A percentile compares a stretch with the other conserved stretches of the same genome.
phyloP scores from a whole-genome alignment of 768 basidiomycete genomes.

The Mycena leptocephala region DNA sequence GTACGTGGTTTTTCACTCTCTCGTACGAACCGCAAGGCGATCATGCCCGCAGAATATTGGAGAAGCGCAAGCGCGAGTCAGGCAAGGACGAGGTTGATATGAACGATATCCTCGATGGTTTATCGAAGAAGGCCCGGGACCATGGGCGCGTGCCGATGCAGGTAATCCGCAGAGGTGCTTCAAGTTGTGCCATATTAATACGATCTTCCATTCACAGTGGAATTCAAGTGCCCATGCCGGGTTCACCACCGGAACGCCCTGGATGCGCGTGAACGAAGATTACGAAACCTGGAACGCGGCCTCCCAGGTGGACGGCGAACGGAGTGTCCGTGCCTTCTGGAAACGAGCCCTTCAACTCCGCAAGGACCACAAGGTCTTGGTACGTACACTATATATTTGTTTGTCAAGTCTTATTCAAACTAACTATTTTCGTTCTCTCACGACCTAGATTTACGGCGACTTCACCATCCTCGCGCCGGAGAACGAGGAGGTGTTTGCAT shows the following conservation, averaged over 20 bases:
- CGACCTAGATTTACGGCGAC: constrained; percentile 70
- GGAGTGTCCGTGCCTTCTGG: constrained; percentile 71
- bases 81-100: constrained; percentile 66
- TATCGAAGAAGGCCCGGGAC: constrained; percentile 78
- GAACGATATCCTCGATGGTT: constrained; percentile 70
- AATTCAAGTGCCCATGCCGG: constrained; percentile 68
- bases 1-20: constrained; percentile 54
- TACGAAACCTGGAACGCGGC: constrained; percentile 71
- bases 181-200: no score
- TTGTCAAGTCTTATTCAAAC: not conserved
- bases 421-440: no score
- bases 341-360: no score
- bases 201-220: constrained; percentile 67
- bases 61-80: no score
- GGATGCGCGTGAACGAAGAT: constrained; percentile 86
- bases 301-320: constrained; percentile 60
- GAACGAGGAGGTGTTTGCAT: constrained; percentile 71
- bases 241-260: constrained; percentile 76
- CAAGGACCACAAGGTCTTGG: no score
- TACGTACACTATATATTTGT: constrained; percentile 57
- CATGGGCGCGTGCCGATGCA: constrained; percentile 82
- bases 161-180: no score
- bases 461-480: constrained; percentile 65
- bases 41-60: no score
- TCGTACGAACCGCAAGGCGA: no score